Evolutionary conservation across 192 early-diverging fungal genomes (phyloP), one percentile per base, ranked within the genome.

Genomic region (Coemansia sp.): DNA sequence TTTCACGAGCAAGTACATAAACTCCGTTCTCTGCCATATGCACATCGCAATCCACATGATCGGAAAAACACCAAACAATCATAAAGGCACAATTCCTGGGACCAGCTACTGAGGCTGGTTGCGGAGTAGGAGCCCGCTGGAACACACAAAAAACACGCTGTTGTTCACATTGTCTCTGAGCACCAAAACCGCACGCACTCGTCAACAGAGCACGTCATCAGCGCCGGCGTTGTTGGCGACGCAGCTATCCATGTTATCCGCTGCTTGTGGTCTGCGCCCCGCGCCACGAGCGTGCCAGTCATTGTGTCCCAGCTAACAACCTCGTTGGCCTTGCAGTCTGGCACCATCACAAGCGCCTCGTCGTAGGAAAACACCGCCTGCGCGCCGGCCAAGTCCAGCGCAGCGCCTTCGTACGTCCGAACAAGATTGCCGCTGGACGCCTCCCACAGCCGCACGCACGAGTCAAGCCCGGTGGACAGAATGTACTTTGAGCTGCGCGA

Each of bases 391-490:
- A 57, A 23, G 8, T 70, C 71, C 51, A 70, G 84, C 29, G 67
- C 49, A 28, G 89, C 88, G 10, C 94, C 93, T 49, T 84, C 77
- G 72, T 89, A 98, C 15, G 85, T 81, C 68, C 88, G 83, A 43
- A 95, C 79, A 33, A 89, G 68, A 35, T 86, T 85, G 0, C 93
- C 94, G 23, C 84, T 89, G 15, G 80, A 75, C 59, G 92, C 72
- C 34, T 98, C 95, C 95, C 95, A 98, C 48, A 96, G 74, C 63
- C 87, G 84, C 12, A 86, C 79, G 4, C 75, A 39, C 3, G 90
- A 91, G 75, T 98, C 94, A 20, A 83, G 73, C 2, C 95, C 95
- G 5, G 88, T 89, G 0, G 90, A 88, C 37, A 98, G 69, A 23
- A 95, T 59, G 63, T 90, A 94, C 40, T 86, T 86, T 29, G 86